These are phyloP conservation scores for Podospora conica DNA, from an alignment of 495 filamentous ascomycete genomes.

Conservation along the genomic window DNA sequence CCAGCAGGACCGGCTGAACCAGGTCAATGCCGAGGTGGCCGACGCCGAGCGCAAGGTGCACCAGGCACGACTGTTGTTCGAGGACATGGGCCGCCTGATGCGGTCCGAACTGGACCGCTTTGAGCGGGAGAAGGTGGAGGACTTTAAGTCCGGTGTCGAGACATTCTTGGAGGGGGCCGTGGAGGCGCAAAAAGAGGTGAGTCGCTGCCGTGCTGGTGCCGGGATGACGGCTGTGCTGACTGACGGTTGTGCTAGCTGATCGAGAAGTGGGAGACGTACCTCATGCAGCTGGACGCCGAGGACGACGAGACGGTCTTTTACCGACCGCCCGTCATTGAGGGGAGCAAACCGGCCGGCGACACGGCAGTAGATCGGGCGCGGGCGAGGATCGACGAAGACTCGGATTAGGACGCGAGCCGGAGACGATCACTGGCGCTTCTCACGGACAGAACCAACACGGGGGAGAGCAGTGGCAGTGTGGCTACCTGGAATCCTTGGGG, in stretches of 20 bases:
- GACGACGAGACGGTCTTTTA: constrained; percentile 80
- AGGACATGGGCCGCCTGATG: constrained; percentile 97
- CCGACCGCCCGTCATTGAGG: constrained; percentile 49
- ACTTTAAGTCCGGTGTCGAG: constrained; percentile 97
- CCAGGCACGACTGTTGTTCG: constrained; percentile 81
- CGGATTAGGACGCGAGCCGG: constrained; percentile 32
- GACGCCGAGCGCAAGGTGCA: constrained; percentile 94
- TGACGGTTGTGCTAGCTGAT: constrained; percentile 61
- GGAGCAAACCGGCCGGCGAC: constrained; percentile 39
- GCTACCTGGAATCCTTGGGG: not conserved
- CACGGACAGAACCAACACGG: constrained; percentile 9
- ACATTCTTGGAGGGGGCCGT: constrained; percentile 95
- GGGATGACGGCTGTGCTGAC: not conserved
- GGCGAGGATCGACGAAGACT: constrained; percentile 47
- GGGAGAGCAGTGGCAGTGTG: not conserved
- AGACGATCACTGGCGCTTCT: constrained; percentile 5
- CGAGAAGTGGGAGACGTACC: constrained; percentile 96
- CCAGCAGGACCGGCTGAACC: constrained; percentile 90
- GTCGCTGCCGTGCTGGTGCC: constrained; percentile 18
- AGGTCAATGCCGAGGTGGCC: constrained; percentile 82
- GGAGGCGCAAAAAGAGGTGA: constrained; percentile 96
- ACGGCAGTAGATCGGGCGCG: constrained; percentile 46
- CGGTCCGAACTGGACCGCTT: constrained; percentile 85
- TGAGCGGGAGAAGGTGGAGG: constrained; percentile 95
- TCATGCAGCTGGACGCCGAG: constrained; percentile 88